Percentiles rank a stretch among this genome's conserved stretches.
Conservation (phyloP, 768 basidiomycete species). For the Russula earlei region DNA sequence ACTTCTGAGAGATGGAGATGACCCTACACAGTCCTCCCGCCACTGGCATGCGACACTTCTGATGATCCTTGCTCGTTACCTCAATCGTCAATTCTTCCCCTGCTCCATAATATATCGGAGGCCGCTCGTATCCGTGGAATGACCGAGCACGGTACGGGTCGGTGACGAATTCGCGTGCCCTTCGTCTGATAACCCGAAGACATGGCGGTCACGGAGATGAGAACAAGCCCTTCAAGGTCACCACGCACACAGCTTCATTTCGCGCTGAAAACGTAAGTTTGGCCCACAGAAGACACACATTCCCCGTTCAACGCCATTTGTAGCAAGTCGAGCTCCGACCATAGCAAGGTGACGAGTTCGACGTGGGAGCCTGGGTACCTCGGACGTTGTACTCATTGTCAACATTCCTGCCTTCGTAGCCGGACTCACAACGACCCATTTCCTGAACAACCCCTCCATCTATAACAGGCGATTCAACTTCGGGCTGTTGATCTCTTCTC, state of each 20-base stretch:
- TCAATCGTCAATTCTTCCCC: background rate
- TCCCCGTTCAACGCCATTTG: background rate
- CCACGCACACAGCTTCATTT: background rate
- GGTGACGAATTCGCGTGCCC: background rate
- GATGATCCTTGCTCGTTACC: background rate
- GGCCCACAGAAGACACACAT: background rate
- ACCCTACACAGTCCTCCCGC: too few species aligned
- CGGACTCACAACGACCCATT: too few species aligned
- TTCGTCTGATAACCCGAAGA: background rate
- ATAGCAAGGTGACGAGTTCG: background rate
- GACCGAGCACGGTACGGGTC: background rate
- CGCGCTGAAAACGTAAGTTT: background rate
- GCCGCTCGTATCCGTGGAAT: background rate
- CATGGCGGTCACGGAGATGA: conserved; percentile 12
- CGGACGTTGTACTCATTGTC: background rate
- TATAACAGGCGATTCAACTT: too few species aligned
- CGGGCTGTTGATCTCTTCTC: background rate
- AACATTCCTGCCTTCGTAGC: background rate
- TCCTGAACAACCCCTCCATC: too few species aligned
- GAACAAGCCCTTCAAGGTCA: background rate
- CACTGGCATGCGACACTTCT: too few species aligned
- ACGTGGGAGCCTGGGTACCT: background rate
- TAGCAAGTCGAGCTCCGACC: background rate
- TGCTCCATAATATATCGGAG: background rate
- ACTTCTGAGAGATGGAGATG: background rate